Evolutionary conservation across 2,329 filamentous ascomycete species (phyloP).

Genomic region (Chrysosporium queenslandicum): DNA sequence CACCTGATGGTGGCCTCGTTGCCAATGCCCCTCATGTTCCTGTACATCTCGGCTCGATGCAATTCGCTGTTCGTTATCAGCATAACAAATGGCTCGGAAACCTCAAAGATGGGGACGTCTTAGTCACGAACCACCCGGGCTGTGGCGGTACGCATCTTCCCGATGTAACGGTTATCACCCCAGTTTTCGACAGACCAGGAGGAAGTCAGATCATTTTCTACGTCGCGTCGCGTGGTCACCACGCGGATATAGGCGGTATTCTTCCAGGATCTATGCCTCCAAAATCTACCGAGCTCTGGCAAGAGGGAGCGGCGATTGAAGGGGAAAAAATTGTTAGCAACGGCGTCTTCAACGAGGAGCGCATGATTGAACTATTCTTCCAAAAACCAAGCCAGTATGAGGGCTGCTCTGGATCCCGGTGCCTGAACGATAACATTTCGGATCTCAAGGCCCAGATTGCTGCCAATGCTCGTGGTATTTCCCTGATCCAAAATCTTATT

Average conservation of each 20-base stretch:
- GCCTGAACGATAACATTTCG: constrained; percentile 72
- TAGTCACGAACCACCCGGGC: constrained; percentile 69
- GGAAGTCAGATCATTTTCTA: constrained; percentile 62
- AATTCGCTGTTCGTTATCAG: constrained; percentile 70
- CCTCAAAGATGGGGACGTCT: constrained; percentile 63
- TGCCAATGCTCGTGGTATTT: constrained; percentile 77
- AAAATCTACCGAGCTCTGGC: constrained; percentile 39
- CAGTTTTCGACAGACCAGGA: constrained; percentile 52
- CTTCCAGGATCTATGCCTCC: constrained; percentile 73
- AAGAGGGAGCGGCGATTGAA: constrained; percentile 41
- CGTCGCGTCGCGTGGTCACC: constrained; percentile 68
- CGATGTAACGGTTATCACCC: constrained; percentile 68
- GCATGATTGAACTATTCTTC: constrained; percentile 61
- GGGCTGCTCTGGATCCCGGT: constrained; percentile 68
- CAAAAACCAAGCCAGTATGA: constrained; percentile 63
- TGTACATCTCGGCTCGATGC: constrained; percentile 74
- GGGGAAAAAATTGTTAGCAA: constrained; percentile 58
- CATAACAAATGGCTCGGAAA: constrained; percentile 65
- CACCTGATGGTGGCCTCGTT: constrained; percentile 63
- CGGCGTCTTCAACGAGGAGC: constrained; percentile 67
- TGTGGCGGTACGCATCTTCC: constrained; percentile 74
- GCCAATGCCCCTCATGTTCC: constrained; percentile 62
- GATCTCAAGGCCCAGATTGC: constrained; percentile 81
- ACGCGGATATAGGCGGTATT: constrained; percentile 77
- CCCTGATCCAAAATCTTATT: constrained; percentile 63